Percentiles rank a stretch among this genome's conserved stretches.
Evolutionary conservation across 129 eudicot species (phyloP).

Genomic region (Arctium minus): DNA sequence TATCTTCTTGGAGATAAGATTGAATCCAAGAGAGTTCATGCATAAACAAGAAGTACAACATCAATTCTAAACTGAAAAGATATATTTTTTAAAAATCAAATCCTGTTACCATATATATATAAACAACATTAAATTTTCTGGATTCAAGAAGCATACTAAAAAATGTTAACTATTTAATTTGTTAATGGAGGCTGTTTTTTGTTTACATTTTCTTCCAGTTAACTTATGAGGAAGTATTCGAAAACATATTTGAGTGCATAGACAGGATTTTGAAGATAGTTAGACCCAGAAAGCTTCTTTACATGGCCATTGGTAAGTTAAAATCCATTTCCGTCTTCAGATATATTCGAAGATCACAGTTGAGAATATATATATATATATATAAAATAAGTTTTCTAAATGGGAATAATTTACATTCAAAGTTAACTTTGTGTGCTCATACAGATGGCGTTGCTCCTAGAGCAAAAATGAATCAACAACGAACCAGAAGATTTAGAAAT

Average conservation of each 20-base stretch:
- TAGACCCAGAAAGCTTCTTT: slow-evolving; percentile 56
- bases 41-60: too few relatives aligned
- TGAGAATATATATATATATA: background rate
- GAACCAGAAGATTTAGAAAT: slow-evolving; percentile 41
- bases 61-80: background rate
- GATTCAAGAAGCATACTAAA: background rate
- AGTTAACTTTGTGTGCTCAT: background rate
- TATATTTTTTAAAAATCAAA: too few relatives aligned
- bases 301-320: slow-evolving; percentile 59
- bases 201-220: slow-evolving; percentile 18
- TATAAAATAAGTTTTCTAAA: background rate
- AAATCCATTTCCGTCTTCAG: background rate
- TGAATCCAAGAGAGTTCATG: background rate
- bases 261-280: slow-evolving; percentile 51
- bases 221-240: slow-evolving; percentile 50
- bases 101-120: background rate
- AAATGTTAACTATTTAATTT: background rate
- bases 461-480: slow-evolving; percentile 73
- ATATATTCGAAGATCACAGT: background rate
- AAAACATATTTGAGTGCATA: slow-evolving; percentile 39
- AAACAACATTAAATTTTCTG: background rate
- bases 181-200: background rate
- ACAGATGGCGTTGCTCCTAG: slow-evolving; percentile 76
- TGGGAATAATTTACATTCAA: background rate
- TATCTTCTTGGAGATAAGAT: background rate